A percentile compares a stretch with the other conserved stretches of the same genome.
phyloP scores from a whole-genome alignment of 768 basidiomycete species.

The Vararia minispora region DNA sequence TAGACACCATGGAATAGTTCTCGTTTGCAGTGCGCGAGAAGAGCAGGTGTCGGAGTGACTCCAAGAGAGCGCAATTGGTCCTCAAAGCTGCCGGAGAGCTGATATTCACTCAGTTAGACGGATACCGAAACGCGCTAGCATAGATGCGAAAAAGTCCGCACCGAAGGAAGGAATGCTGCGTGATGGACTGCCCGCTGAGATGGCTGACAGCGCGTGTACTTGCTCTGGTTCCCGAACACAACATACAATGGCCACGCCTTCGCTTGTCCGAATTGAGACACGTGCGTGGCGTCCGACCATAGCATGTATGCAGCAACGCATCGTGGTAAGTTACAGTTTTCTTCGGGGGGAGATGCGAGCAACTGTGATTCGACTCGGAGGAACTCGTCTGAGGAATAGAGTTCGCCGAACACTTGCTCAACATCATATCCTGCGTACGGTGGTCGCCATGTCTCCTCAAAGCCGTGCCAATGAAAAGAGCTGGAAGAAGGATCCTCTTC shows the following conservation, averaged over 20 bases:
- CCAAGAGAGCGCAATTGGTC: neutral
- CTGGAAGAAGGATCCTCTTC: too few species aligned
- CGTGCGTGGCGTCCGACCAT: neutral
- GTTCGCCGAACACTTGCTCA: neutral
- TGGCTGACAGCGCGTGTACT: neutral
- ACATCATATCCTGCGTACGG: neutral
- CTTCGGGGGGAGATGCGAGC: neutral
- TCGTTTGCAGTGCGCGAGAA: conserved; percentile 7
- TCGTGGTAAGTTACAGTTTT: neutral
- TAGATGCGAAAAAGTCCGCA: conserved; percentile 10
- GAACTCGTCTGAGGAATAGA: neutral
- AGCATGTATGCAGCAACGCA: neutral
- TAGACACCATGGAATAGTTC: conserved; percentile 20
- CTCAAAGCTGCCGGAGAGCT: neutral
- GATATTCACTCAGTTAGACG: neutral
- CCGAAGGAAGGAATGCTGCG: conserved; percentile 32
- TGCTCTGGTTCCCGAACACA: neutral
- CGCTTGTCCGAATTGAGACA: neutral
- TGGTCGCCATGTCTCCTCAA: neutral
- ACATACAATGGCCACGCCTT: neutral
- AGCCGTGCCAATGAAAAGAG: neutral
- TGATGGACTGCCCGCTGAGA: conserved; percentile 24
- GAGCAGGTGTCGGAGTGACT: neutral
- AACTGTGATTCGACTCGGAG: neutral
- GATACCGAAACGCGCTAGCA: neutral